Conservation (phyloP, 345 rosid species). For the Cardamine resedifolia region DNA sequence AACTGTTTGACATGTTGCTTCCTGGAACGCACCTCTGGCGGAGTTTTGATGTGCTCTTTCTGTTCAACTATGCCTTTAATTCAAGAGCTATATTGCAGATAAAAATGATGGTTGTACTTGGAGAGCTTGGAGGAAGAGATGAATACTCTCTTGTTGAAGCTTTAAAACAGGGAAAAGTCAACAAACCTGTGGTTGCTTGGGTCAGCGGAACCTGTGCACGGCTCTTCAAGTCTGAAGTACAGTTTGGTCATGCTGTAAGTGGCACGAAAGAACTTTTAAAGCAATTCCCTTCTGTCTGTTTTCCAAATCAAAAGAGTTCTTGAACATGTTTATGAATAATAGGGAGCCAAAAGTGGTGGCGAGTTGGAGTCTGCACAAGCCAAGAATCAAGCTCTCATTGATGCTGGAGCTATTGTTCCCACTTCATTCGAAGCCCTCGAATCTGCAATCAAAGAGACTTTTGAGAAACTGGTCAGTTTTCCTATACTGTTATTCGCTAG, state of each 20-base stretch:
- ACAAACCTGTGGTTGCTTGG: conserved; percentile 98
- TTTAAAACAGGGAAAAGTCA: conserved; percentile 87
- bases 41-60: not conserved
- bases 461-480: conserved; percentile 74
- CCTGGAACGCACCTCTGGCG: not conserved
- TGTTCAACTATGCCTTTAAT: not conserved
- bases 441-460: conserved; percentile 75
- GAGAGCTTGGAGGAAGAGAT: conserved; percentile 98
- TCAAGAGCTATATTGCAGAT: conserved; percentile 49
- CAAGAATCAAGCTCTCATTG: conserved; percentile 90
- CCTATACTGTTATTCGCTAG: not conserved
- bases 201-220: conserved; percentile 98
- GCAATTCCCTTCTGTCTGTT: not conserved
- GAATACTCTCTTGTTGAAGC: conserved; percentile 98
- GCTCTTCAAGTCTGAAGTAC: conserved; percentile 97
- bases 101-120: conserved; percentile 94
- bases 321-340: conserved; percentile 30
- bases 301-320: conserved; percentile 8
- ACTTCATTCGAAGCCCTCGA: conserved; percentile 90
- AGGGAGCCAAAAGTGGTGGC: conserved; percentile 99
- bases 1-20: not conserved
- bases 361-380: conserved; percentile 99
- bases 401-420: conserved; percentile 95
- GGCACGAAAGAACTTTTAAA: not conserved
- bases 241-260: conserved; percentile 99